These are phyloP conservation scores for Penicillium longicatenatum DNA, from an alignment of 495 filamentous ascomycete genomes.

Conservation along the genomic window DNA sequence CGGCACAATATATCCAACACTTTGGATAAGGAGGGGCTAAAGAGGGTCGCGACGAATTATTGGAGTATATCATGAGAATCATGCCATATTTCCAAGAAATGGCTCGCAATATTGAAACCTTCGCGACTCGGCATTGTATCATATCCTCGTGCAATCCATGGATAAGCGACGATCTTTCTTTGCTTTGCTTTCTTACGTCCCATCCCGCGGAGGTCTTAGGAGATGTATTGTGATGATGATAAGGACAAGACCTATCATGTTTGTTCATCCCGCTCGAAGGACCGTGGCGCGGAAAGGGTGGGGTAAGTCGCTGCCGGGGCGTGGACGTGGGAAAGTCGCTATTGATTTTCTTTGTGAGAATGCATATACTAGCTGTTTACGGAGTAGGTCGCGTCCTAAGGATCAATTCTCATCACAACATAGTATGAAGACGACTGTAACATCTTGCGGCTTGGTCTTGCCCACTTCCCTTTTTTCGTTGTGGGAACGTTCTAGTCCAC, in stretches of 20 bases:
- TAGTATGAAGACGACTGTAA: not conserved
- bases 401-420: too few relatives aligned
- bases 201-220: not conserved
- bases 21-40: not conserved
- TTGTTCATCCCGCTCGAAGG: not conserved
- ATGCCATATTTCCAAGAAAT: constrained; percentile 1
- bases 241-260: constrained; percentile 6
- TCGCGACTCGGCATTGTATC: not conserved
- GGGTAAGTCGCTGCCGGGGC: not conserved
- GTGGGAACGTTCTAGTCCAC: constrained; percentile 2
- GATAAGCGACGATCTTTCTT: not conserved
- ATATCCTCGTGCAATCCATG: not conserved
- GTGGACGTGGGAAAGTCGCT: not conserved
- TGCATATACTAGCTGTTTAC: not conserved
- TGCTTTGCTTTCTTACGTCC: not conserved
- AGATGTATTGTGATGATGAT: not conserved
- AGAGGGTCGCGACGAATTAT: constrained; percentile 3
- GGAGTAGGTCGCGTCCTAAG: not conserved
- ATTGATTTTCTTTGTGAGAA: not conserved
- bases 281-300: constrained; percentile 4
- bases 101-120: not conserved
- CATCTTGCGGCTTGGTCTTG: not conserved
- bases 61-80: not conserved
- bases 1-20: not conserved
- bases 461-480: not conserved